These are phyloP conservation scores for Perkinsus chesapeaki DNA, from an alignment of 169 alveolate genomes.

Conservation along the genomic window DNA sequence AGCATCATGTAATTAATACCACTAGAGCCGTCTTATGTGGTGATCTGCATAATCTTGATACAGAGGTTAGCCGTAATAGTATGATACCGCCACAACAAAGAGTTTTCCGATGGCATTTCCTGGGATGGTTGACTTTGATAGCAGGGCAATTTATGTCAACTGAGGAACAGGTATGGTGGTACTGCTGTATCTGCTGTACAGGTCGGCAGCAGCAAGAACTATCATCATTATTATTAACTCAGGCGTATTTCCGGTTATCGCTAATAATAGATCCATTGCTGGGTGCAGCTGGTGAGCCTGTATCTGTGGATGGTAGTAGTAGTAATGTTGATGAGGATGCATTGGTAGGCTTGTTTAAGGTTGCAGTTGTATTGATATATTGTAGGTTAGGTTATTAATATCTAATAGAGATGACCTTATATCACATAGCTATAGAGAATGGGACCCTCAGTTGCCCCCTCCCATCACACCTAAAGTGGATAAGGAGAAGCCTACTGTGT, in stretches of 20 bases:
- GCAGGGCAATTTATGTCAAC: background rate
- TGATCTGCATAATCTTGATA: background rate
- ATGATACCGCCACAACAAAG: background rate
- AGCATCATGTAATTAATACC: background rate
- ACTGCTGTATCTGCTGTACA: background rate
- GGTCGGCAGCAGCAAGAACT: too few relatives aligned
- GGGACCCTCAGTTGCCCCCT: background rate
- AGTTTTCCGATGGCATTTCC: background rate
- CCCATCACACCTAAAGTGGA: background rate
- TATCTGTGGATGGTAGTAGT: background rate
- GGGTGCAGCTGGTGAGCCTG: background rate
- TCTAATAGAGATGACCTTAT: background rate
- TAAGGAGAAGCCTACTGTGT: background rate
- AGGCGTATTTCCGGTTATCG: background rate
- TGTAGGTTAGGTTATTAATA: background rate
- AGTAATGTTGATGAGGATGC: background rate
- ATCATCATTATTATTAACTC: too few relatives aligned
- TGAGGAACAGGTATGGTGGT: background rate
- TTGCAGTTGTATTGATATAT: background rate
- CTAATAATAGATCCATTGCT: background rate
- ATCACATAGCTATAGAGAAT: background rate
- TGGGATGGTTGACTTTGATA: background rate
- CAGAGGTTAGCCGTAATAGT: background rate
- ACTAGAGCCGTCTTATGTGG: background rate
- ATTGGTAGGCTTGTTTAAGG: background rate